Conservation (phyloP, 2,329 filamentous ascomycete genomes). For the Botrytis fabae region DNA sequence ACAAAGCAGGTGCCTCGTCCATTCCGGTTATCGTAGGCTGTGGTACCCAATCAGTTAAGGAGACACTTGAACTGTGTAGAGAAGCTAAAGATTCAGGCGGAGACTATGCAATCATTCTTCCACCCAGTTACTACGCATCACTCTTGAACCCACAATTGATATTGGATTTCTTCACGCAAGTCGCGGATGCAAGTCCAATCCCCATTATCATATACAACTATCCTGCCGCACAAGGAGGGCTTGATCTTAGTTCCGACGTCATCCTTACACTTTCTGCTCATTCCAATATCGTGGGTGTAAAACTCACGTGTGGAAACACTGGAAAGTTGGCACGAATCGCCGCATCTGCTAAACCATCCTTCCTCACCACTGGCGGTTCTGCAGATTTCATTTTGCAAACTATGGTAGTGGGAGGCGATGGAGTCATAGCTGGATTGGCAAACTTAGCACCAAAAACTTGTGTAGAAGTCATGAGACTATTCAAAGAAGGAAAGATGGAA, state of each 20-base stretch:
- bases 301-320: slow-evolving; percentile 44
- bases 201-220: slow-evolving; percentile 51
- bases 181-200: slow-evolving; percentile 44
- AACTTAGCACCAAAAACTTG: slow-evolving; percentile 46
- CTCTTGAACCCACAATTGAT: slow-evolving; percentile 50
- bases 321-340: slow-evolving; percentile 49
- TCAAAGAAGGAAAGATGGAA: slow-evolving; percentile 53
- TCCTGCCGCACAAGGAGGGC: slow-evolving; percentile 46
- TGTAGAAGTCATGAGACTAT: slow-evolving; percentile 58
- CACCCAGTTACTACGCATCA: slow-evolving; percentile 46
- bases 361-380: slow-evolving; percentile 11
- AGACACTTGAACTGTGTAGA: slow-evolving; percentile 45
- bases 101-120: slow-evolving; percentile 43
- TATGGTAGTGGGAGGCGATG: slow-evolving; percentile 18
- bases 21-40: slow-evolving; percentile 47
- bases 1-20: slow-evolving; percentile 30
- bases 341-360: slow-evolving; percentile 2
- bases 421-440: slow-evolving; percentile 19
- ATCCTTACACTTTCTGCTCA: slow-evolving; percentile 40
- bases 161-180: slow-evolving; percentile 53
- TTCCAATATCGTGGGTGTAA: slow-evolving; percentile 43
- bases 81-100: slow-evolving; percentile 44
- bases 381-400: slow-evolving; percentile 19
- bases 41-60: slow-evolving; percentile 43
- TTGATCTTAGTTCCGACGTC: slow-evolving; percentile 47